These are phyloP conservation scores for Leishmania lainsoni DNA, from an alignment of 208 protist species.

Conservation along the genomic window DNA sequence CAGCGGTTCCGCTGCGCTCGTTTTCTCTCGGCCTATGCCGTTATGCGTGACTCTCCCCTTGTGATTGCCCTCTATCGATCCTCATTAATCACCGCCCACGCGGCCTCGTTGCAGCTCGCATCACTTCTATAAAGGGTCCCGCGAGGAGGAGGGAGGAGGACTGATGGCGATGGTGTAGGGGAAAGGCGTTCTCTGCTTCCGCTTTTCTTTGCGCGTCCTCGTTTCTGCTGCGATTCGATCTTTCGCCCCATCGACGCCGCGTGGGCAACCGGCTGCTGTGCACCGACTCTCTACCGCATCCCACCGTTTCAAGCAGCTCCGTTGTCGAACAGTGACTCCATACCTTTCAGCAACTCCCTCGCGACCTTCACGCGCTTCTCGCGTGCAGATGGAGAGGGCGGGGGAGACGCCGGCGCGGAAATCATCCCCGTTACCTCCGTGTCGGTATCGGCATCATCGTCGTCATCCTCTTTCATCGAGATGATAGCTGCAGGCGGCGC, in stretches of 20 bases:
- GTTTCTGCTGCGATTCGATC: not conserved
- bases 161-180: not conserved
- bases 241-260: not conserved
- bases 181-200: not conserved
- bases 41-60: not conserved
- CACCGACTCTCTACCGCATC: not conserved
- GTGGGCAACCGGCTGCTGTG: not conserved
- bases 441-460: not conserved
- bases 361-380: conserved; percentile 23
- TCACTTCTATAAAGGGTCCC: not conserved
- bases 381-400: not conserved
- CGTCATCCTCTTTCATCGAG: not conserved
- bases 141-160: not conserved
- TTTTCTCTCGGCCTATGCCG: not conserved
- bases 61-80: not conserved
- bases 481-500: not conserved
- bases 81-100: not conserved
- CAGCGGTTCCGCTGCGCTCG: not conserved
- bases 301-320: too few species aligned
- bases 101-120: not conserved
- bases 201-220: not conserved
- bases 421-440: conserved; percentile 6
- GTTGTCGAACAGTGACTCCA: conserved; percentile 27
- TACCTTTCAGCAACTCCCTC: conserved; percentile 24
- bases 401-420: not conserved